Conservation (phyloP, 306 rosid species). For the Prunus padus region DNA sequence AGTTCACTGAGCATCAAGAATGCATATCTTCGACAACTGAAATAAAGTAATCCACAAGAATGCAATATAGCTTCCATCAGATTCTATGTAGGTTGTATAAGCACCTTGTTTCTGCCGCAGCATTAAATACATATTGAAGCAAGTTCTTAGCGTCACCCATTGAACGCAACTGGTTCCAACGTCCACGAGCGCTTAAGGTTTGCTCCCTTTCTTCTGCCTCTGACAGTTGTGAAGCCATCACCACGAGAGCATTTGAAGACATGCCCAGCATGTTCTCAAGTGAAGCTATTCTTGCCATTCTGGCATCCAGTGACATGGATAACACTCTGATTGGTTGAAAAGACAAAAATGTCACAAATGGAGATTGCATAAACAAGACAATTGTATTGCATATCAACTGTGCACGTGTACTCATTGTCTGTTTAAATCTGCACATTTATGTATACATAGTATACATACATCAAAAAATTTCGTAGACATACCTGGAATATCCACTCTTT, state of each 20-base stretch:
- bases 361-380: conserved; percentile 7
- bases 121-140: conserved; percentile 63
- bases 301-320: conserved; percentile 64
- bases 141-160: conserved; percentile 75
- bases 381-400: background rate
- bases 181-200: conserved; percentile 54
- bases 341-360: background rate
- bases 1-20: background rate
- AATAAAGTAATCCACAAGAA: background rate
- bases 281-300: conserved; percentile 67
- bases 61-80: conserved; percentile 1
- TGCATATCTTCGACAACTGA: background rate
- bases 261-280: conserved; percentile 67
- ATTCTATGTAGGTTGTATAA: conserved; percentile 22
- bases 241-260: conserved; percentile 61
- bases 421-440: background rate
- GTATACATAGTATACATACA: background rate
- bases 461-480: background rate
- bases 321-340: conserved; percentile 43
- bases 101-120: conserved; percentile 68
- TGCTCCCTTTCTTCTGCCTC: conserved; percentile 77
- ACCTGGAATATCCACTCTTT: conserved; percentile 59
- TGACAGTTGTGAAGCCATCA: conserved; percentile 73
- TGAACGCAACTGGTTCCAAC: conserved; percentile 79
- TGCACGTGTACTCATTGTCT: background rate